Conservation (phyloP, 192 early-diverging fungal species). For the Helicostylum pulchrum region DNA sequence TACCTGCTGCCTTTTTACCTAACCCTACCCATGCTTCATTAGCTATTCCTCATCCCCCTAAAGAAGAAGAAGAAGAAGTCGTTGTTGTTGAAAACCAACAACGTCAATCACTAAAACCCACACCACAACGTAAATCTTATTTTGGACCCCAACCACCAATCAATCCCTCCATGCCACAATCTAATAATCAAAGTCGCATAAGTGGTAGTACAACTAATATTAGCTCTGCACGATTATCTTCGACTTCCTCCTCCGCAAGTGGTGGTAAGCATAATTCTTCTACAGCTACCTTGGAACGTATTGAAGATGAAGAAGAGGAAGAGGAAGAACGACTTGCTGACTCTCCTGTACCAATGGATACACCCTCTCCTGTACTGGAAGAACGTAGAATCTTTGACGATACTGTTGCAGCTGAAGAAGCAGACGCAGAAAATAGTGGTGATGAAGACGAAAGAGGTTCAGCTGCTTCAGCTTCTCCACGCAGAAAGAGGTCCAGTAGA, state of each 20-base stretch:
- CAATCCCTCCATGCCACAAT: background rate
- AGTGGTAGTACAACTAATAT: slow-evolving; percentile 7
- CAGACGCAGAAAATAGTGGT: slow-evolving; percentile 1
- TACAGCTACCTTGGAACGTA: background rate
- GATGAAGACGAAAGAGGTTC: background rate
- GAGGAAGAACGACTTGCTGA: too few relatives aligned
- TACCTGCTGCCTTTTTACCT: background rate
- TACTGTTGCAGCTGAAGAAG: background rate
- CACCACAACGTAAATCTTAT: too few relatives aligned
- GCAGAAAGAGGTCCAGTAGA: background rate
- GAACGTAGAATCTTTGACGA: background rate
- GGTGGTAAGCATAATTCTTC: background rate
- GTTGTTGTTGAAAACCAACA: background rate
- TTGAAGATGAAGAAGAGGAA: background rate
- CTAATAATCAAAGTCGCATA: background rate
- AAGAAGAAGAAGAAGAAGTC: background rate
- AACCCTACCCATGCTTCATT: too few relatives aligned
- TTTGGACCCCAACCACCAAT: too few relatives aligned
- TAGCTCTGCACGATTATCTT: background rate
- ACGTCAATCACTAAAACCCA: too few relatives aligned
- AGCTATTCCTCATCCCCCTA: background rate
- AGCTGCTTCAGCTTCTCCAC: background rate
- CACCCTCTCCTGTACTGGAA: slow-evolving; percentile 2
- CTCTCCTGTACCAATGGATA: background rate
- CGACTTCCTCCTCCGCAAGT: background rate